Base-by-base conservation (phyloP, 192 early-diverging fungal genomes). In the Entomortierella beljakovae region DNA sequence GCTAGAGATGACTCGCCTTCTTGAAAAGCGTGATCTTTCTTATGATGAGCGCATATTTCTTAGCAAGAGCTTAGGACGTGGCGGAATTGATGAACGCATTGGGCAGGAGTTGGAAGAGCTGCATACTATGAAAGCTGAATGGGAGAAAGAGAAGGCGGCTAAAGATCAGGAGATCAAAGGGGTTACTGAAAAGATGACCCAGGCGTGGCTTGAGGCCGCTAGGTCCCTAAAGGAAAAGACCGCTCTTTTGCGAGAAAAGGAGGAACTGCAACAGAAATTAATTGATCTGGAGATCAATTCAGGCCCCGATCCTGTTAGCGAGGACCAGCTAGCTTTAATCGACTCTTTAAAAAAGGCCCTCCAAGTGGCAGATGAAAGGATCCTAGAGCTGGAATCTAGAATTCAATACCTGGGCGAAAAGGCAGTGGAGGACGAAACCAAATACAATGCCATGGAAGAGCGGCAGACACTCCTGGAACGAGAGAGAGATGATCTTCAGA, bases 1-100 rank as follows among this genome's bases (percentile, higher is more conserved):
- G 22, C 61, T 87, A 32, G 82, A 87, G n/a, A 64, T 68, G 48
- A 87, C 85, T 1, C 83, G 90, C 32, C 43, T 79, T 20, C 56
- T 70, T 11, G 75, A 80, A 25, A 83, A 80, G 60, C 61, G 71
- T 3, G 62, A 68, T 38, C 49, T 82, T 13, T 71, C 69, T 6
- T 81, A 84, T 29, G 76, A 82, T 10, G 80, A 70, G n/a, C 68
- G 67, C 29, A 50, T 38, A 16, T 69, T 79, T 40, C 20, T 77
- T 49, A 77, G 73, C 55, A 77, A 77, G 57, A 77, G 73, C 53
- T 37, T 77, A 18, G 73, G 73, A 32, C 65, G 73, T 20, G 66
- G 73, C 0, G 73, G 65, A 0, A 70, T 79, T 28, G 75, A 79
- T 15, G 75, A 79, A 32, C 60, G 61, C 8, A 37, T 79, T 4